Conservation (phyloP, 306 rosid species). For the Acacia confusa region DNA sequence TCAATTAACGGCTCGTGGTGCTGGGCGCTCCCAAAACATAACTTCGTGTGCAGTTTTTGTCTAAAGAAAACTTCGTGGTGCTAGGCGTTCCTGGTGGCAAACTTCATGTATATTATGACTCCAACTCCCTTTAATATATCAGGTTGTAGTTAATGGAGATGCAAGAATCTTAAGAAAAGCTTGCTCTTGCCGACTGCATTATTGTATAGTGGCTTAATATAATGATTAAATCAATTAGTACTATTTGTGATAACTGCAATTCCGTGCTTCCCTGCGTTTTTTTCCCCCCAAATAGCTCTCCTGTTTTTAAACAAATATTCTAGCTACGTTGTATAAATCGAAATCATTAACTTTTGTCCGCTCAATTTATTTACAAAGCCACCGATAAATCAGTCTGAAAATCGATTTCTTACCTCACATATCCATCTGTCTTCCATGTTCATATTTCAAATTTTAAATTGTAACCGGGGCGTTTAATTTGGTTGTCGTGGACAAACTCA, state of each 20-base stretch:
- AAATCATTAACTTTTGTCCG: not conserved
- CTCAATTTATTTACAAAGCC: not conserved
- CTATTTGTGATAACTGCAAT: not conserved
- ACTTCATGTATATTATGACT: no score
- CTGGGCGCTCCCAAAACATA: no score
- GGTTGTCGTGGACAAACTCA: not conserved
- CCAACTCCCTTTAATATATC: no score
- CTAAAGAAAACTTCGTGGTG: no score
- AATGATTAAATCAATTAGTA: not conserved
- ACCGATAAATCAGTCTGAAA: not conserved
- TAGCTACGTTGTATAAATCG: not conserved
- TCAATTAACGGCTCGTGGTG: no score
- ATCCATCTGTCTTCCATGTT: not conserved
- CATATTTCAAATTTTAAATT: not conserved
- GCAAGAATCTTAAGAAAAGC: not conserved
- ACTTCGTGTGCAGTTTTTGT: no score
- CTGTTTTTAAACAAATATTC: not conserved
- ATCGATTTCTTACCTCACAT: not conserved
- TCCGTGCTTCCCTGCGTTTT: not conserved
- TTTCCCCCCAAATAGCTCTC: no score
- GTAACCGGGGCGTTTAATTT: not conserved
- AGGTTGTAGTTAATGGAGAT: not conserved
- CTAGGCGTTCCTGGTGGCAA: no score
- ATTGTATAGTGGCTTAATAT: not conserved
- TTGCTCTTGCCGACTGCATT: constrained; percentile 8